These are phyloP conservation scores for Nannochloropsis salina DNA, from an alignment of 108 stramenopile genomes.

Conservation along the genomic window DNA sequence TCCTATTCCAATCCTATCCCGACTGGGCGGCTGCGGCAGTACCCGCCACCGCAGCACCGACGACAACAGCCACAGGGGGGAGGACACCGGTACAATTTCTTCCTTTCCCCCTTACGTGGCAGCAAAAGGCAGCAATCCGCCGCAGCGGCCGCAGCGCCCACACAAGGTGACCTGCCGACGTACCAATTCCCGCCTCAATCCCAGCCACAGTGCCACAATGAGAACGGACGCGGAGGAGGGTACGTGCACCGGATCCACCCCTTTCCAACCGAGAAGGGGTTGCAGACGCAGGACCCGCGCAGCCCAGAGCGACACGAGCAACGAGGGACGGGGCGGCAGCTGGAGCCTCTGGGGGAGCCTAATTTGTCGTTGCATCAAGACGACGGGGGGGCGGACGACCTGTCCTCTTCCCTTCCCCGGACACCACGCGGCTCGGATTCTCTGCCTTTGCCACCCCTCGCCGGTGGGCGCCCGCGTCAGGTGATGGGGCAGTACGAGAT, in stretches of 20 bases:
- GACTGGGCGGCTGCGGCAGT: neutral
- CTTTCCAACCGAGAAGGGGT: too few species aligned
- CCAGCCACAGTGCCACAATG: neutral
- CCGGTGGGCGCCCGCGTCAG: neutral
- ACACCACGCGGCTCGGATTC: too few species aligned
- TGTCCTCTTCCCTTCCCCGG: too few species aligned
- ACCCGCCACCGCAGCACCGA: neutral
- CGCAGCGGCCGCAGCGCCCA: neutral
- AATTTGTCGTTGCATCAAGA: neutral
- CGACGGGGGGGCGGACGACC: neutral
- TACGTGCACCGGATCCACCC: too few species aligned
- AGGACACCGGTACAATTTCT: neutral
- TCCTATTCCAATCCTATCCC: neutral
- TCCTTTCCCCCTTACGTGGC: neutral
- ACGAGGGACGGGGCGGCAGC: neutral
- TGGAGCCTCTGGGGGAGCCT: neutral
- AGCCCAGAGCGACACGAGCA: neutral
- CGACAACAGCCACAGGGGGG: neutral
- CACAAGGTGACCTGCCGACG: neutral
- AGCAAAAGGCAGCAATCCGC: neutral
- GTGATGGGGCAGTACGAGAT: conserved; percentile 59
- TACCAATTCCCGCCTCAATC: neutral
- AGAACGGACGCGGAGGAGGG: neutral
- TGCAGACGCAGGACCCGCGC: neutral
- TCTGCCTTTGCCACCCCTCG: too few species aligned